Base-by-base conservation (phyloP, 495 filamentous ascomycete species). In the Trichoderma erinaceum region DNA sequence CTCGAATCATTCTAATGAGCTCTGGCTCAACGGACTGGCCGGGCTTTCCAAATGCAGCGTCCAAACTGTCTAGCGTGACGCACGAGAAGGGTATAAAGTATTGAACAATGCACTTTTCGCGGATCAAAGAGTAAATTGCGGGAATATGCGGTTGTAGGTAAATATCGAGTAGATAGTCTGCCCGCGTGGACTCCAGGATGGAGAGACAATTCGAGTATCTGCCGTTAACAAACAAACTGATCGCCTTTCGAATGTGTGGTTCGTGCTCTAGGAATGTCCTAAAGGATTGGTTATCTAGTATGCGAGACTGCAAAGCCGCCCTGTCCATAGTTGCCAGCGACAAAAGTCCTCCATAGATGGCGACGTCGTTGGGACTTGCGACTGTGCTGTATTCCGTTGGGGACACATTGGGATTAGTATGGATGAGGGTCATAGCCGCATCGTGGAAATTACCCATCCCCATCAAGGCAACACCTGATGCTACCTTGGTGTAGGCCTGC, bases 281-380 rank as follows among this genome's bases (percentile, higher is more conserved):
- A 82, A 99, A 99, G 41, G 81, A 78, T 32, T 78, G 78, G 70
- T 91, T 94, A 21, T 93, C 92, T 0, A 99, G 86, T 11, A 98
- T 91, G 23, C 81, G 79, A 7, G 72, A 77, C 73, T 96, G 91
- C 18, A 99, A 81, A 69, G 91, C 86, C 12, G 79, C 78, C 52
- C 95, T 86, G 63, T 89, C 84, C 92, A 98, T 96, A 1, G 92
- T 90, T 32, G 93, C 93, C 23, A 99, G 86, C 1, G 95, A 93
- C 69, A 93, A 90, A 23, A 99, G 85, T 6, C 91, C 93, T 64
- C 94, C 95, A 69, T 97, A 99, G 35, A 95, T 83, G 41, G 95
- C 95, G 6, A 99, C 82, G 72, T 99, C 95, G 75, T 97, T 98
- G 1, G 88, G 82, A 21, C 87, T 90, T 61, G 92, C 80, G 11